phyloP scores from a whole-genome alignment of 75 land plant genomes.

The Pinus albicaulis region DNA sequence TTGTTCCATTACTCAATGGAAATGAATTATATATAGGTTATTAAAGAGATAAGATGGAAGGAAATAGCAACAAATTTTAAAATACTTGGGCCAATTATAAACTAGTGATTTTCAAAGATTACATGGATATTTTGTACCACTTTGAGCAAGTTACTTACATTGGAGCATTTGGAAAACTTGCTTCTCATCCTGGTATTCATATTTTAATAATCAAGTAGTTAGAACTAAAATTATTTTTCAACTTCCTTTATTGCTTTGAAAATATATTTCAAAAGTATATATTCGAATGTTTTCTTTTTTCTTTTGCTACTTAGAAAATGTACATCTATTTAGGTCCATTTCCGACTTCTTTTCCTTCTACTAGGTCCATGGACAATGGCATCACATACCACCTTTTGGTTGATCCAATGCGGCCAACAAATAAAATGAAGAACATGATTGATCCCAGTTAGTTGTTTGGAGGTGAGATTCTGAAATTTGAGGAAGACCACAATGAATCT shows the following conservation, averaged over 20 bases:
- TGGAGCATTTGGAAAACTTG: slow-evolving; percentile 6
- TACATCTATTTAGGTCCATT: slow-evolving; percentile 4
- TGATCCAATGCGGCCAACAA: background rate
- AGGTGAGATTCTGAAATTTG: background rate
- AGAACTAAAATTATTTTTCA: background rate
- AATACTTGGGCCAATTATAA: slow-evolving; percentile 23
- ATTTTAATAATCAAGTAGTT: background rate
- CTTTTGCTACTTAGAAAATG: background rate
- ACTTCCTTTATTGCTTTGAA: too few relatives aligned
- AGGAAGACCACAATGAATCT: background rate
- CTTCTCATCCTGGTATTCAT: slow-evolving; percentile 18
- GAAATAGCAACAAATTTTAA: slow-evolving; percentile 24
- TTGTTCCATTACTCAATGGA: background rate
- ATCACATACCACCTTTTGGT: slow-evolving; percentile 1
- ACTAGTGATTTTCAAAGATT: slow-evolving; percentile 27
- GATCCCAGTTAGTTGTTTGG: background rate
- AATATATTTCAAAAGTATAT: background rate
- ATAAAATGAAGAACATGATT: slow-evolving; percentile 1
- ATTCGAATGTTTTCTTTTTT: background rate
- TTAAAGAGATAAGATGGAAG: slow-evolving; percentile 27
- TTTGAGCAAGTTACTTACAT: slow-evolving; percentile 34
- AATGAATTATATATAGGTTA: slow-evolving; percentile 23
- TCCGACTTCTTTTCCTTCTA: slow-evolving; percentile 4
- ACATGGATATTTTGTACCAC: slow-evolving; percentile 21
- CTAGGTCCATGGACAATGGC: background rate